Percentiles rank a stretch among this genome's conserved stretches.
Evolutionary conservation across 2,329 filamentous ascomycete genomes (phyloP).

Genomic region (Xylaria sp.): DNA sequence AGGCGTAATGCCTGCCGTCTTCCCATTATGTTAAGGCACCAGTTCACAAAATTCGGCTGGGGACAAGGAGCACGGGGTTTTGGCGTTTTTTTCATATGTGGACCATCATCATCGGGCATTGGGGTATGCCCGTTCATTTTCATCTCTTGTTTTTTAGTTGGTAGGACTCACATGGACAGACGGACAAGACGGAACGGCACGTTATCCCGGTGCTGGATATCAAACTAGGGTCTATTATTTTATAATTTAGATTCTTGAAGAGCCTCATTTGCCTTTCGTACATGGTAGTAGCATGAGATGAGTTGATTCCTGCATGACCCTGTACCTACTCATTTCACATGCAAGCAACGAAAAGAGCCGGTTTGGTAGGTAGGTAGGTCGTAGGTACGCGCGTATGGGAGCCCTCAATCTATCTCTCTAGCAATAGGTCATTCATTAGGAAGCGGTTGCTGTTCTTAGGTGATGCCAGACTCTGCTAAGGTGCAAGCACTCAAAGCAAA

Average conservation of each 20-base stretch:
- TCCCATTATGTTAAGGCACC: background rate
- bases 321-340: too few relatives aligned
- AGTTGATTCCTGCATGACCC: background rate
- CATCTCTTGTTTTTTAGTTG: background rate
- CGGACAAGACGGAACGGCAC: background rate
- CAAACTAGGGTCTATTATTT: background rate
- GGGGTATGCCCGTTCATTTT: background rate
- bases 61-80: background rate
- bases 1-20: background rate
- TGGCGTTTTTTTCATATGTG: background rate
- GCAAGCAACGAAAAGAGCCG: too few relatives aligned
- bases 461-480: too few relatives aligned
- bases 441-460: too few relatives aligned
- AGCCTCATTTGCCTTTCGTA: background rate
- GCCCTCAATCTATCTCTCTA: too few relatives aligned
- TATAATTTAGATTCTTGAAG: background rate
- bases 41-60: too few relatives aligned
- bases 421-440: too few relatives aligned
- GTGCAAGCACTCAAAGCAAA: too few relatives aligned
- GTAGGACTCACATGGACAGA: background rate
- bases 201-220: background rate
- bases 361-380: too few relatives aligned
- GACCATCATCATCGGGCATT: conserved; percentile 1
- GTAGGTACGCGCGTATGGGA: too few relatives aligned
- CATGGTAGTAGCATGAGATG: background rate